Base-by-base conservation (phyloP, 2,329 filamentous ascomycete genomes). In the Ascomycota sp. region DNA sequence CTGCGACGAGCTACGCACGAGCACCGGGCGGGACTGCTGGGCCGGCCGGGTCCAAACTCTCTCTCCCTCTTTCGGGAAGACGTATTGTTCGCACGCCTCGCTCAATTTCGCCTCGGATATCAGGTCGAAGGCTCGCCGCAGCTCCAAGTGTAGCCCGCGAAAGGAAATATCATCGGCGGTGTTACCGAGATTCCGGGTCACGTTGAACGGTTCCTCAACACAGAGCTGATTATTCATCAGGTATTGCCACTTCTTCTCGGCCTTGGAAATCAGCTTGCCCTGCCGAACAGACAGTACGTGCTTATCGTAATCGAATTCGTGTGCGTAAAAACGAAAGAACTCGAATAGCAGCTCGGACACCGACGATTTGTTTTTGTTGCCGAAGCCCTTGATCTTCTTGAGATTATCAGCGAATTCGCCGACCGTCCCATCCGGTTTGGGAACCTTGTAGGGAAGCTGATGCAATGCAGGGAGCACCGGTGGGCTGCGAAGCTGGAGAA, bases 151-250 rank as follows among this genome's bases (percentile, higher is more conserved):
- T 20, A 98, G 67, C 2, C 89, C 89, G 30, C 78, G 71, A 53
- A 93, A 94, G 1, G 89, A 86, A 26, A 80, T 91, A 47, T 93
- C 85, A 47, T 98, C 89, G 7, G 83, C 89, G 2, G 89, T 95
- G 43, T 98, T 98, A 25, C 85, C 89, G 27, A 98, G 61, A 48
- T 98, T 98, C 25, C 89, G 71, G 23, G 66, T 65, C 4, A 66
- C 76, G 43, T 93, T 98, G 61, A 98, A 98, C 0, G 89, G 89
- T 50, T 98, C 89, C 48, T 98, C 89, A 8, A 98, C 81, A 47
- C 86, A 94, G 21, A 98, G 64, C 37, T 78, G 72, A 43, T 92
- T 89, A 44, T 85, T 83, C 33, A 75, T 58, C 23, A 69, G 63
- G 30, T 78, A 63, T 44, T 85, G 71, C 89, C 89, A 95, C 19